Percentiles rank a stretch among this genome's conserved stretches.
Conservation (phyloP, 177 flowering plant species). For the Telopea speciosissima region DNA sequence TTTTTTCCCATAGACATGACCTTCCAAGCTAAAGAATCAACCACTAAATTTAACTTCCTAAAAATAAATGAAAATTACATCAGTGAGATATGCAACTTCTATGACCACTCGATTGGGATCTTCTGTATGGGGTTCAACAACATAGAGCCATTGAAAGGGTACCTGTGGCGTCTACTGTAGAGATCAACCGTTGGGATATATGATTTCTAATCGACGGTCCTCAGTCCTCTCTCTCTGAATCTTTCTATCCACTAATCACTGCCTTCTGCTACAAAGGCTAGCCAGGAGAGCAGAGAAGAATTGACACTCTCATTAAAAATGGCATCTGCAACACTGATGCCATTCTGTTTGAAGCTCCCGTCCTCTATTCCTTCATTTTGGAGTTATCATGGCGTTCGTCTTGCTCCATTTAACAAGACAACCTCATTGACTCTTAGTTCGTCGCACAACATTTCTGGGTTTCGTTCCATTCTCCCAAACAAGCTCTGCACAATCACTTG, state of each 20-base stretch:
- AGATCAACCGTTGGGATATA: too few relatives aligned
- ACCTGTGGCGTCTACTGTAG: too few relatives aligned
- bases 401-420: slow-evolving; percentile 21
- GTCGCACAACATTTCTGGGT: slow-evolving; percentile 30
- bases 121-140: too few relatives aligned
- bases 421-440: slow-evolving; percentile 45
- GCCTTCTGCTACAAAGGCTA: not conserved
- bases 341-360: slow-evolving; percentile 8
- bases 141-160: too few relatives aligned
- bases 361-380: slow-evolving; percentile 12
- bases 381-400: slow-evolving; percentile 18
- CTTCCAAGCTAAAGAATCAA: too few relatives aligned
- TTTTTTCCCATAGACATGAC: too few relatives aligned
- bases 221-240: not conserved
- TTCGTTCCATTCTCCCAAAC: slow-evolving; percentile 24
- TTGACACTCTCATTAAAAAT: slow-evolving; percentile 8
- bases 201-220: too few relatives aligned
- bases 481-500: slow-evolving; percentile 19
- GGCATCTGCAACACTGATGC: slow-evolving; percentile 33
- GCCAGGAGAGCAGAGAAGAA: not conserved
- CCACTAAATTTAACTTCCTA: too few relatives aligned
- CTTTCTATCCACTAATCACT: not conserved
- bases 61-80: too few relatives aligned
- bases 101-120: too few relatives aligned
- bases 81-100: too few relatives aligned